A percentile compares a stretch with the other conserved stretches of the same genome.
These are phyloP conservation scores for Rhododendron williamsianum DNA, from an alignment of 148 eudicot genomes.

Conservation along the genomic window DNA sequence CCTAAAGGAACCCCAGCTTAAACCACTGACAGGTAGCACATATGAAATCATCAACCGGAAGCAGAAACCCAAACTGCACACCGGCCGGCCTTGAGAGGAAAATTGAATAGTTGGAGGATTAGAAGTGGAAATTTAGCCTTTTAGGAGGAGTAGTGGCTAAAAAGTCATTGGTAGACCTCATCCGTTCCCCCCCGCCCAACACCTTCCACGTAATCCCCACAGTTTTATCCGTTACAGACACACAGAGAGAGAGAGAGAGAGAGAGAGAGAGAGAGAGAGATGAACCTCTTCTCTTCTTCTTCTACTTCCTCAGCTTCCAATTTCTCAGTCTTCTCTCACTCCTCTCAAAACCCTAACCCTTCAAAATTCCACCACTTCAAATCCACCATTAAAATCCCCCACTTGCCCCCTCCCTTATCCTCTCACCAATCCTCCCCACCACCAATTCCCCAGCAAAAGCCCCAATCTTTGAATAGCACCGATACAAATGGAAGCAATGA, in stretches of 20 bases:
- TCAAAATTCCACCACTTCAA: slow-evolving; percentile 33
- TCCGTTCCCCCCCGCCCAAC: slow-evolving; percentile 27
- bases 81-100: too few species aligned
- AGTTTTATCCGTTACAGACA: slow-evolving; percentile 14
- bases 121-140: too few species aligned
- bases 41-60: too few species aligned
- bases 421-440: slow-evolving; percentile 31
- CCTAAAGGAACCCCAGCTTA: too few species aligned
- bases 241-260: not conserved
- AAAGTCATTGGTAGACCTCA: not conserved
- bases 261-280: slow-evolving; percentile 19
- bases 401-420: slow-evolving; percentile 22
- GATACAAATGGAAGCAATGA: slow-evolving; percentile 7
- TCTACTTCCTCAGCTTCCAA: slow-evolving; percentile 33
- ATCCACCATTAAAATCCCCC: slow-evolving; percentile 31
- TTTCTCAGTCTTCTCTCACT: slow-evolving; percentile 28
- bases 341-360: slow-evolving; percentile 27
- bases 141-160: not conserved
- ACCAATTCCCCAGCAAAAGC: slow-evolving; percentile 35
- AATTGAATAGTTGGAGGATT: too few species aligned
- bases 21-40: too few species aligned
- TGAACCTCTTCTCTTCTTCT: slow-evolving; percentile 46
- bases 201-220: slow-evolving; percentile 3
- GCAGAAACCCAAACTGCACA: too few species aligned
- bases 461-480: slow-evolving; percentile 8